Base-by-base conservation (phyloP, 83 land plant species). In the Diphasiastrum complanatum region DNA sequence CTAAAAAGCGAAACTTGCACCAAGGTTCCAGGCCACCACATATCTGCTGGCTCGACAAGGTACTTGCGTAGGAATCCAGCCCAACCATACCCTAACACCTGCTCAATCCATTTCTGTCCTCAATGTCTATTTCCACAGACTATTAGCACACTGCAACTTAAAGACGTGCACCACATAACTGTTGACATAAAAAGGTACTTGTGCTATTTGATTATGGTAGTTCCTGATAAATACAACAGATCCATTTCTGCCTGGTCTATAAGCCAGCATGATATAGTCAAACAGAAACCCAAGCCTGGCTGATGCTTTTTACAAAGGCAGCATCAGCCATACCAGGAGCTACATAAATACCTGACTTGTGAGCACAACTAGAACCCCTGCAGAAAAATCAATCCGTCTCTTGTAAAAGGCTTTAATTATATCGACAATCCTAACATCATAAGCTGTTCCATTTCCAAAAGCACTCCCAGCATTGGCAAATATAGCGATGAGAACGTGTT, bases 401-500 rank as follows among this genome's bases (percentile, higher is more conserved):
- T 67, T 70, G 46, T 89, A 89, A 53, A 80, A 79, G 14, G 80
- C 65, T 74, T 80, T 85, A 35, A 89, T 72, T 0, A 75, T 75
- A 35, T 71, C 74, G 53, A 89, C 80, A 47, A 85, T 73, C 62
- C 81, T 78, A 25, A 86, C 77, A 36, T 91, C 91, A 50, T 89
- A 89, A 11, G 80, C 87, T 38, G 74, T 67, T 14, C 82, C 80
- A 5, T n/a, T n/a, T n/a, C n/a, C n/a, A n/a, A n/a, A n/a, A n/a
- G n/a, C n/a, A n/a, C 81, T 79, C 24, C 95, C 89, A 6, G 86
- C 60, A 55, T 82, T 88, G 12, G 95, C 95, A 54, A 88, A 85
- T 20, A 88, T 85, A 32, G 95, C 85, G 33, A 88, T 85, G 29
- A 88, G 69, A 23, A 88, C 95, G 57, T 88, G 95, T 63, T 88